Conservation (phyloP, 2,329 filamentous ascomycete genomes). For the Exophiala alcalophila region DNA sequence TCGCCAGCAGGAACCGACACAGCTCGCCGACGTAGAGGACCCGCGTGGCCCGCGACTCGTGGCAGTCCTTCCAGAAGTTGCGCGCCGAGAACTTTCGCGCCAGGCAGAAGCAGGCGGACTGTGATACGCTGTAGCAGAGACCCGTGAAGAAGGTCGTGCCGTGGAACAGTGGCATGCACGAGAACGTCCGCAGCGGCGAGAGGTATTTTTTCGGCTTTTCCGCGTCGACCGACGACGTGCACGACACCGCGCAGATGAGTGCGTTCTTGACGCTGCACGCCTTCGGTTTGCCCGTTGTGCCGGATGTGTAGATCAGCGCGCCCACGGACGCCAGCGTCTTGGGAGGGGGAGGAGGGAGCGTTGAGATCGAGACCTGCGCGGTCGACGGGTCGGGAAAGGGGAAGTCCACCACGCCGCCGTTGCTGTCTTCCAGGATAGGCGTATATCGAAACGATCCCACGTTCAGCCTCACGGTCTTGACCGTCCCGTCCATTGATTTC, state of each 20-base stretch:
- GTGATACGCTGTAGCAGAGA: conserved; percentile 42
- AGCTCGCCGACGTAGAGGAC: conserved; percentile 56
- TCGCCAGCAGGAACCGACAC: conserved; percentile 47
- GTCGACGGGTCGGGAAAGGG: conserved; percentile 18
- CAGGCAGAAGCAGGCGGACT: conserved; percentile 43
- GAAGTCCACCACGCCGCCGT: conserved; percentile 15
- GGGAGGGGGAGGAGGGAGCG: conserved; percentile 21
- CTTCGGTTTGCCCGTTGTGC: conserved; percentile 38
- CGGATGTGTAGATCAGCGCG: conserved; percentile 48
- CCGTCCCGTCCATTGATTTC: conserved; percentile 28
- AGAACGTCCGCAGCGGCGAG: conserved; percentile 45
- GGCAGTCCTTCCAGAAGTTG: conserved; percentile 25
- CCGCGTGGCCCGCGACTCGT: conserved; percentile 49
- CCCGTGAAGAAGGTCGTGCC: conserved; percentile 49
- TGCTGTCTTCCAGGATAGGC: conserved; percentile 34
- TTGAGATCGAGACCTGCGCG: not conserved
- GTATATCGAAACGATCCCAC: conserved; percentile 19
- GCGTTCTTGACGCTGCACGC: conserved; percentile 32
- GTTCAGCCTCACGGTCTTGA: conserved; percentile 23
- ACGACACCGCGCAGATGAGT: conserved; percentile 37
- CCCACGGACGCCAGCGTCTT: conserved; percentile 36
- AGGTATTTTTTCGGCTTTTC: conserved; percentile 43
- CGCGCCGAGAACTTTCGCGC: conserved; percentile 35
- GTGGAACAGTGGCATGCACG: conserved; percentile 49
- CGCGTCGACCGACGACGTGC: conserved; percentile 35